Conservation (phyloP, 31 red algal genomes). For the Endocladia muricata region DNA sequence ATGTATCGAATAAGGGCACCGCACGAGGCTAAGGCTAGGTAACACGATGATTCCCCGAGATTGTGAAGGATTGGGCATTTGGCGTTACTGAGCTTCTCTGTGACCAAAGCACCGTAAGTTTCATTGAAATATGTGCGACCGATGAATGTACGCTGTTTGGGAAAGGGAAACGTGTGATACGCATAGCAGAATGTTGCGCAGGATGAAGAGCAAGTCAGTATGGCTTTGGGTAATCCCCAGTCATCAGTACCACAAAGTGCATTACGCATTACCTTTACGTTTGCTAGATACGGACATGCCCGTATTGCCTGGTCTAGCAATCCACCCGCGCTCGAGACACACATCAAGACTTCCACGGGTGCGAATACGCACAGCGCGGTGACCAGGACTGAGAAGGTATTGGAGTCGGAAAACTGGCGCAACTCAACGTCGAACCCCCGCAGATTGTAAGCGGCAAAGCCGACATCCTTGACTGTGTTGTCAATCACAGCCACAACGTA, state of each 20-base stretch:
- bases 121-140: constrained; percentile 79
- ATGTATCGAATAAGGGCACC: constrained; percentile 80
- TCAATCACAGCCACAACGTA: constrained; percentile 87
- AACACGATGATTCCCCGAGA: constrained; percentile 47
- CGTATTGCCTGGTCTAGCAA: constrained; percentile 68
- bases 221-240: too few relatives aligned
- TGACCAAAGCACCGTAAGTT: constrained; percentile 65
- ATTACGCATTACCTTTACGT: constrained; percentile 33
- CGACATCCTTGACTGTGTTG: constrained; percentile 77
- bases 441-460: constrained; percentile 77
- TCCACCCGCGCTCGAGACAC: constrained; percentile 48
- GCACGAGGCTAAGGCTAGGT: constrained; percentile 83
- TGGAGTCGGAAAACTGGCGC: constrained; percentile 79
- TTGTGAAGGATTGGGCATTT: constrained; percentile 40
- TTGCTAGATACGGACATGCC: constrained; percentile 25
- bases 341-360: constrained; percentile 78
- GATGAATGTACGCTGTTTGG: constrained; percentile 44
- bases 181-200: too few relatives aligned
- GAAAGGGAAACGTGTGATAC: too few relatives aligned
- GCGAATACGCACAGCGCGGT: constrained; percentile 59
- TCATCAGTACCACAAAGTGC: too few relatives aligned
- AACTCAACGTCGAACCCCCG: constrained; percentile 81
- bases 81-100: constrained; percentile 51
- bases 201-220: too few relatives aligned
- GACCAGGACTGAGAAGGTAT: constrained; percentile 52